Conservation (phyloP, 2,329 filamentous ascomycete genomes). For the Dendrostoma leiphaemia region DNA sequence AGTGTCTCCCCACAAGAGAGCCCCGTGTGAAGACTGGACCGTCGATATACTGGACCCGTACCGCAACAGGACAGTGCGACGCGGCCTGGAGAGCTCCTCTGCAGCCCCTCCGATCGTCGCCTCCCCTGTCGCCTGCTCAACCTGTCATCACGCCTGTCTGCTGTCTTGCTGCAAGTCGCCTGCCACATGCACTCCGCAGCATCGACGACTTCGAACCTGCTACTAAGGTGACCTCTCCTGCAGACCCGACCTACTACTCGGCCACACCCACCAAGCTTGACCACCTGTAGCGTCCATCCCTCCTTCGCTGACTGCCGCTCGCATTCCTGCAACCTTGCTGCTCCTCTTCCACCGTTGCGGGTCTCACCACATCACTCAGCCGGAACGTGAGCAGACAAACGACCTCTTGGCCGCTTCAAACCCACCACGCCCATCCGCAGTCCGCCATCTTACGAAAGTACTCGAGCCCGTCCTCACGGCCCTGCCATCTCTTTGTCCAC, state of each 20-base stretch:
- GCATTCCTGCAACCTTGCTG: constrained; percentile 6
- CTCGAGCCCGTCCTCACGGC: not conserved
- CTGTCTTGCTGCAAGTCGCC: not conserved
- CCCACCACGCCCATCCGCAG: no score
- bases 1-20: no score
- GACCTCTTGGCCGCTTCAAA: not conserved
- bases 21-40: no score
- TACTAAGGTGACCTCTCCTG: not conserved
- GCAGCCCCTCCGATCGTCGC: not conserved
- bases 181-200: not conserved
- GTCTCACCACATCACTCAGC: not conserved
- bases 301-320: constrained; percentile 4
- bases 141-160: not conserved
- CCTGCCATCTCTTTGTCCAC: constrained; percentile 1
- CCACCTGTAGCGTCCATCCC: not conserved
- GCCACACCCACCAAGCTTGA: not conserved
- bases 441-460: not conserved
- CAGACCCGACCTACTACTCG: not conserved
- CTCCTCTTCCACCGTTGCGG: not conserved
- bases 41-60: no score
- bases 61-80: no score
- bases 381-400: not conserved
- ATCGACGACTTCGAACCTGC: not conserved
- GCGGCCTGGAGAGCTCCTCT: constrained; percentile 6
- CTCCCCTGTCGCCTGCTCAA: not conserved